Base-by-base conservation (phyloP, 495 filamentous ascomycete species). In the Tetracladium marchalianum region DNA sequence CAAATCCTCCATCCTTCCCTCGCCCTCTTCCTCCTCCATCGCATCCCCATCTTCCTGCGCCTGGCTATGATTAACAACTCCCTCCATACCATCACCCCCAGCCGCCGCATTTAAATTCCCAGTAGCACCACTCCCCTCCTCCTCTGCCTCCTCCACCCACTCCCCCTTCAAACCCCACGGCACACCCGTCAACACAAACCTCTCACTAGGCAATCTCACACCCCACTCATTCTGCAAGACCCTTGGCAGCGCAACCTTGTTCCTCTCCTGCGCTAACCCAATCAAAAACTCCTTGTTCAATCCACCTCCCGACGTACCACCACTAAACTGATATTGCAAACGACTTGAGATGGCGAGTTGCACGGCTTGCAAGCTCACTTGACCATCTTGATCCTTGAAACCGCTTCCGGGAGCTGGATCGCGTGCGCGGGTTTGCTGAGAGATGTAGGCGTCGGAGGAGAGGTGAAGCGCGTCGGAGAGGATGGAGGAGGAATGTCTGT, bases 271-370 rank as follows among this genome's bases (percentile, higher is more conserved):
- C 41, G 92, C 89, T 12, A 89, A 63, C 60, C 95, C 88, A 55
- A 85, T 69, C 52, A 94, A 62, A 59, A 85, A 95, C 52, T 98
- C 92, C 60, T 94, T 95, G 24, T 82, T 82, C 45, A 90, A 60
- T 27, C 68, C 71, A 4, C 64, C 66, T 1, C 62, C 65, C 2
- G 63, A 64, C 46, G 48, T 45, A 22, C 74, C 64, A 38, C 71
- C 68, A 24, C 66, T 64, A 59, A 75, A 76, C 54, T 75, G 72
- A 55, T 68, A 76, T 1, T 66, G 60, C 41, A 76, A 55, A 11
- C 72, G 64, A 36, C 61, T 65, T 5, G 65, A 58, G 44, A 76
- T 75, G 15, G 74, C 72, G 2, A 75, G 57, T 50, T 70, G 62
- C 18, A 76, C 62, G 0, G 74, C 73, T 54, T 66, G 66, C 22